Base-by-base conservation (phyloP, 768 basidiomycete genomes). In the Boletus rubroflammeus region DNA sequence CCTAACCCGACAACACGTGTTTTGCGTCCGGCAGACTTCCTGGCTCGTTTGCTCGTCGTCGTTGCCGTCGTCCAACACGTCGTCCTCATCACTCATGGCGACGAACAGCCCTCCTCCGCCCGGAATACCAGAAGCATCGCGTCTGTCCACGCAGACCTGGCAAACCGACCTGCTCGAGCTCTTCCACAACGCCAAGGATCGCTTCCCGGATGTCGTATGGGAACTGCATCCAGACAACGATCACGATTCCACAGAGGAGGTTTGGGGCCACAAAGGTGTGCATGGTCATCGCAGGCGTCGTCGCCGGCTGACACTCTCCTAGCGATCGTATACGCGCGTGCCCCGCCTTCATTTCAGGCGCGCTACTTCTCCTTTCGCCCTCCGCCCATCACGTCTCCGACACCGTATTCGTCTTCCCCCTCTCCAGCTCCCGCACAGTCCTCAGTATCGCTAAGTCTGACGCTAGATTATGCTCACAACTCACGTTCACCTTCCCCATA, bases 151-250 rank as follows among this genome's bases (percentile, higher is more conserved):
- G 0, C 64, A 73, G 5, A 72, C 75, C 17, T 98, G 95, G 95
- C 87, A 91, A 62, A 67, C 70, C n/a, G 86, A 98, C 73, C 80
- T 98, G 5, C 79, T 83, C 53, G 64, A 77, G 6, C 80, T 98
- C 38, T 95, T 93, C 70, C 78, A 80, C 59, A 78, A 85, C 50
- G 88, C 93, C n/a, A 89, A 89, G 71, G 90, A 95, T 57, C 80
- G 92, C 53, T 98, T 94, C 65, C 88, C 90, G n/a, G 96, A 98
- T 73, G 93, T 98, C 47, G 84, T 92, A n/a, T 98, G 96, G 95
- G 84, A 86, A 68, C 76, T 86, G 19, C 82, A 81, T 31, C 79
- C 80, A 47, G 77, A 78, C 55, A 75, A 71, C 50, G 64, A 72
- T 47, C 79, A 79, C 53, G 83, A 88, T 60, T 62, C 72, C 28